phyloP scores from a whole-genome alignment of 179 eudicot genomes.

The Silene vulgaris region DNA sequence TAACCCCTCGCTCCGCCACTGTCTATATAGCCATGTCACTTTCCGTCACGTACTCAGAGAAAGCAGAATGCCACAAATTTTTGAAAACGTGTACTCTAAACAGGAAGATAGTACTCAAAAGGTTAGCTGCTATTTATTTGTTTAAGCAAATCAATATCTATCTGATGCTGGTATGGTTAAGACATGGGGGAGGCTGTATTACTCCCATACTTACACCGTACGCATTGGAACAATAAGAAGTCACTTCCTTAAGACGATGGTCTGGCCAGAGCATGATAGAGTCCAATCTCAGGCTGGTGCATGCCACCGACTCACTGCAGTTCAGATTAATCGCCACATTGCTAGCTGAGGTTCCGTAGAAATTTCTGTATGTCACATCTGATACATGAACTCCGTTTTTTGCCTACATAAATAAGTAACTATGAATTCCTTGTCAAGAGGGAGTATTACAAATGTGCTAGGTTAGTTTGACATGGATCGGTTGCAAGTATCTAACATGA shows the following conservation, averaged over 20 bases:
- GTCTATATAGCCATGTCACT: too few species aligned
- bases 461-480: too few species aligned
- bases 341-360: conserved; percentile 32
- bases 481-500: too few species aligned
- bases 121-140: neutral
- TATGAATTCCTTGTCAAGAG: neutral
- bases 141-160: neutral
- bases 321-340: conserved; percentile 28
- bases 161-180: conserved; percentile 6
- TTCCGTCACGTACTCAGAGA: too few species aligned
- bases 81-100: neutral
- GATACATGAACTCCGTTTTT: conserved; percentile 30
- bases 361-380: conserved; percentile 25
- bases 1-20: too few species aligned
- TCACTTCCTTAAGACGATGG: conserved; percentile 19
- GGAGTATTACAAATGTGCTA: neutral
- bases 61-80: neutral
- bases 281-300: conserved; percentile 22
- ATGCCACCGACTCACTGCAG: conserved; percentile 27
- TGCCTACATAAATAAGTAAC: conserved; percentile 10
- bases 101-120: neutral
- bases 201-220: conserved; percentile 32
- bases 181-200: conserved; percentile 28
- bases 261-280: conserved; percentile 32
- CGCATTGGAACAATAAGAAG: conserved; percentile 41